These are phyloP conservation scores for Penicillium decumbens DNA, from an alignment of 2,329 filamentous ascomycete genomes.

Conservation along the genomic window DNA sequence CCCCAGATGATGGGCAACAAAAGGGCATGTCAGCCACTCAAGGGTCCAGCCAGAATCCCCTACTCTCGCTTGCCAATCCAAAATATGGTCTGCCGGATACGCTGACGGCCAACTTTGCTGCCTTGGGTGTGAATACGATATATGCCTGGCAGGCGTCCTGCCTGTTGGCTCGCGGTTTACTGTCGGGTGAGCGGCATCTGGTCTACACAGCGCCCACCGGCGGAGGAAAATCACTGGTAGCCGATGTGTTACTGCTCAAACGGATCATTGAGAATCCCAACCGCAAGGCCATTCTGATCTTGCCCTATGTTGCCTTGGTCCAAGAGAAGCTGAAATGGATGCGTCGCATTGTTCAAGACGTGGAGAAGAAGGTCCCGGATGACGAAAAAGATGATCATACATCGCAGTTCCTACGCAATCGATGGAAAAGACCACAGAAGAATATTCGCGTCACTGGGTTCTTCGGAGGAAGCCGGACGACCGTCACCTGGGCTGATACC, in stretches of 20 bases:
- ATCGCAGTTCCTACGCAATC: slow-evolving; percentile 45
- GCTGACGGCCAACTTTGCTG: slow-evolving; percentile 61
- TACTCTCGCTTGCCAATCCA: slow-evolving; percentile 58
- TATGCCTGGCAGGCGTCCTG: slow-evolving; percentile 78
- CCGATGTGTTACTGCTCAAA: slow-evolving; percentile 68
- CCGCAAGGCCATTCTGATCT: slow-evolving; percentile 65
- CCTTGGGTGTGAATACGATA: slow-evolving; percentile 65
- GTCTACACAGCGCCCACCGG: slow-evolving; percentile 78
- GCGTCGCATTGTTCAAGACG: slow-evolving; percentile 59
- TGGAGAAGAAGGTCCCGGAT: slow-evolving; percentile 43
- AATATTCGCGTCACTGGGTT: slow-evolving; percentile 65
- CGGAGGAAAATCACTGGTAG: slow-evolving; percentile 71
- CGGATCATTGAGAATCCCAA: slow-evolving; percentile 59
- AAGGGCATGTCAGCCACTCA: slow-evolving; percentile 52
- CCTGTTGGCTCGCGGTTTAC: slow-evolving; percentile 61
- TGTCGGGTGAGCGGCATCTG: slow-evolving; percentile 62
- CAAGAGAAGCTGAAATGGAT: slow-evolving; percentile 76
- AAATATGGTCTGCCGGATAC: slow-evolving; percentile 58
- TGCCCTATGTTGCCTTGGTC: slow-evolving; percentile 74
- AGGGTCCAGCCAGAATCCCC: slow-evolving; percentile 38
- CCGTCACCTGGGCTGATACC: slow-evolving; percentile 65
- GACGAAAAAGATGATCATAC: slow-evolving; percentile 33
- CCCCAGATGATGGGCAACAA: slow-evolving; percentile 13
- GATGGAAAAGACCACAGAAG: slow-evolving; percentile 54
- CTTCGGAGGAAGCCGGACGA: slow-evolving; percentile 67